Conservation (phyloP, 192 early-diverging fungal genomes). For the Dimargaris xerosporica region DNA sequence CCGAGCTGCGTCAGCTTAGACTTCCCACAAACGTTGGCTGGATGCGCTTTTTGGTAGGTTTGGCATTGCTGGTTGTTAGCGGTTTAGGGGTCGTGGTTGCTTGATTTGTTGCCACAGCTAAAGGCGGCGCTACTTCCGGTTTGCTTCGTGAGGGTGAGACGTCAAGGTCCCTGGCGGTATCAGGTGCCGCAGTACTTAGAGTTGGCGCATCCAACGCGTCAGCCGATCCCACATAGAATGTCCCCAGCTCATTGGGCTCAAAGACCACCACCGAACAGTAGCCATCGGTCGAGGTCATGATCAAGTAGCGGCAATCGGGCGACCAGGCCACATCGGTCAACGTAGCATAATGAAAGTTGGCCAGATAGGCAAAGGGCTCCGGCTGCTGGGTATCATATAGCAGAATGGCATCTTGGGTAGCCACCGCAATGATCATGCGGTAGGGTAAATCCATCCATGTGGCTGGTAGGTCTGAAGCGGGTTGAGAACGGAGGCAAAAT, state of each 20-base stretch:
- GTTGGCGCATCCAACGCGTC: not conserved
- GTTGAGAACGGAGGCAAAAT: conserved; percentile 14
- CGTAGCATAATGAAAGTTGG: conserved; percentile 75
- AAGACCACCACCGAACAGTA: conserved; percentile 3
- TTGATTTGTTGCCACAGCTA: not conserved
- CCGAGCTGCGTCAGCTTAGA: too few species aligned
- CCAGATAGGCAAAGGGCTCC: conserved; percentile 49
- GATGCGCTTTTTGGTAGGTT: conserved; percentile 5
- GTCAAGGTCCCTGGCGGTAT: not conserved
- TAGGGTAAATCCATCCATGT: conserved; percentile 29
- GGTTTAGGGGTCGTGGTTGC: not conserved
- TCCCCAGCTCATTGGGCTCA: not conserved
- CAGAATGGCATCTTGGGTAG: conserved; percentile 62
- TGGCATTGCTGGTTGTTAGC: not conserved
- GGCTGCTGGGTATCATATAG: conserved; percentile 75
- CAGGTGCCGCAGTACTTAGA: not conserved
- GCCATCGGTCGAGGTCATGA: conserved; percentile 9
- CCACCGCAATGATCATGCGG: conserved; percentile 75
- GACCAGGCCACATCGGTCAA: conserved; percentile 74
- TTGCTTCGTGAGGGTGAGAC: not conserved
- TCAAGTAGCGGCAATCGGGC: not conserved
- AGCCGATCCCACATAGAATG: not conserved
- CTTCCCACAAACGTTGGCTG: not conserved
- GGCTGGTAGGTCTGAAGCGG: conserved; percentile 3
- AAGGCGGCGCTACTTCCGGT: not conserved